Conservation (phyloP, 2,329 filamentous ascomycete genomes). For the Sporothrix dimorphospora region DNA sequence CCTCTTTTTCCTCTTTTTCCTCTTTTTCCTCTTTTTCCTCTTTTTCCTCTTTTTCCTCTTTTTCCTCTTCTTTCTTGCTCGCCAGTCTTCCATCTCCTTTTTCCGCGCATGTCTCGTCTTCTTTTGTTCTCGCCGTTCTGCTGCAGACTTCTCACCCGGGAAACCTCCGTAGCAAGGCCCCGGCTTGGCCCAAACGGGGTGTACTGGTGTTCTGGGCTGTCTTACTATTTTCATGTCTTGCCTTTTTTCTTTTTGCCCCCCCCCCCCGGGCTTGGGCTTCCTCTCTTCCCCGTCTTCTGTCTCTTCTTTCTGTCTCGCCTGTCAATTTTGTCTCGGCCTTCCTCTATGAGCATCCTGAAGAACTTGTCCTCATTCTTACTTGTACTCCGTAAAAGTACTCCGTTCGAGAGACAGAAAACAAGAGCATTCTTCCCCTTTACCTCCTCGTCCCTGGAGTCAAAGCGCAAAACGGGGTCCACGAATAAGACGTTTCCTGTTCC, state of each 20-base stretch:
- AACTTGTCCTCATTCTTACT: not conserved
- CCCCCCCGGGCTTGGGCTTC: not conserved
- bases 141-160: not conserved
- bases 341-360: not conserved
- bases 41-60: not conserved
- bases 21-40: not conserved
- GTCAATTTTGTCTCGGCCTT: not conserved
- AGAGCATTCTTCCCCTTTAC: not conserved
- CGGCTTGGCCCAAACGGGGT: not conserved
- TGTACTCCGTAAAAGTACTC: conserved; percentile 8
- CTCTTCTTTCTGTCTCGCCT: not conserved
- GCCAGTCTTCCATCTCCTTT: not conserved
- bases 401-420: not conserved
- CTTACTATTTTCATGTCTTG: not conserved
- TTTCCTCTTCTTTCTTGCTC: not conserved
- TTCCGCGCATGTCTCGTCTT: not conserved
- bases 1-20: not conserved
- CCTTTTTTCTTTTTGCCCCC: not conserved
- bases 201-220: not conserved
- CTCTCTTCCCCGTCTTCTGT: not conserved
- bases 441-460: not conserved
- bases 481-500: not conserved
- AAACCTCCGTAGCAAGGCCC: not conserved
- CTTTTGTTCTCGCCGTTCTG: not conserved
- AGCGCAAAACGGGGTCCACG: not conserved